These are phyloP conservation scores for Mrakia hoshinonis DNA, from an alignment of 768 basidiomycete species.

Conservation along the genomic window DNA sequence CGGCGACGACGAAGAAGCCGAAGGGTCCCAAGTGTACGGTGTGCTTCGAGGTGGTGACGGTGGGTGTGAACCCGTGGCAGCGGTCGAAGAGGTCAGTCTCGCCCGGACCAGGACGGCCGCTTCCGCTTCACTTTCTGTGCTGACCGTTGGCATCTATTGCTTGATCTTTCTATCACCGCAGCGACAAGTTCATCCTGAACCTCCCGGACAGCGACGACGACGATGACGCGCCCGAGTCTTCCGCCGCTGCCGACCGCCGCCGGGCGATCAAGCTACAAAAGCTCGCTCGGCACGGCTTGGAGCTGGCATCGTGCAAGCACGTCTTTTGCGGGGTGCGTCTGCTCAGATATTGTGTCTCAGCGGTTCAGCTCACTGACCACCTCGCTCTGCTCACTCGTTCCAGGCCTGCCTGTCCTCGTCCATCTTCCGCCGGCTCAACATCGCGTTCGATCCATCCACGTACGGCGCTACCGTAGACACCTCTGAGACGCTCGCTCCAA, in stretches of 20 bases:
- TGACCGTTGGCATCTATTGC: too few species aligned
- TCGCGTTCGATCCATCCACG: neutral
- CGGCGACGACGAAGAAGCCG: neutral
- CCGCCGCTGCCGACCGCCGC: neutral
- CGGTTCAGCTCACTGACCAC: neutral
- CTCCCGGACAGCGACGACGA: constrained; percentile 9
- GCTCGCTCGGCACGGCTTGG: neutral
- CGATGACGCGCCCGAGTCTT: neutral
- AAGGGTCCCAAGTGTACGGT: constrained; percentile 8
- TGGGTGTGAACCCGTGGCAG: neutral
- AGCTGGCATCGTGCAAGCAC: neutral
- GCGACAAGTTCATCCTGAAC: constrained; percentile 1
- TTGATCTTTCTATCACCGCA: neutral
- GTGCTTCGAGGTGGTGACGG: neutral
- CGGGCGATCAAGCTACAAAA: neutral
- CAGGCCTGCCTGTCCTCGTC: neutral
- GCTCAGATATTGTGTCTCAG: neutral
- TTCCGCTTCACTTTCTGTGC: too few species aligned
- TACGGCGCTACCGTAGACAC: neutral
- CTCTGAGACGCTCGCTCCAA: neutral
- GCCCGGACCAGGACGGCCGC: too few species aligned
- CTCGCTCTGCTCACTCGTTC: neutral
- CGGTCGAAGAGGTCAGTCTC: neutral
- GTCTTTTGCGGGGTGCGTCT: constrained; percentile 1
- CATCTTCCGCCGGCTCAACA: neutral